Conservation (phyloP, 768 basidiomycete genomes). For the Harrya chromipes region DNA sequence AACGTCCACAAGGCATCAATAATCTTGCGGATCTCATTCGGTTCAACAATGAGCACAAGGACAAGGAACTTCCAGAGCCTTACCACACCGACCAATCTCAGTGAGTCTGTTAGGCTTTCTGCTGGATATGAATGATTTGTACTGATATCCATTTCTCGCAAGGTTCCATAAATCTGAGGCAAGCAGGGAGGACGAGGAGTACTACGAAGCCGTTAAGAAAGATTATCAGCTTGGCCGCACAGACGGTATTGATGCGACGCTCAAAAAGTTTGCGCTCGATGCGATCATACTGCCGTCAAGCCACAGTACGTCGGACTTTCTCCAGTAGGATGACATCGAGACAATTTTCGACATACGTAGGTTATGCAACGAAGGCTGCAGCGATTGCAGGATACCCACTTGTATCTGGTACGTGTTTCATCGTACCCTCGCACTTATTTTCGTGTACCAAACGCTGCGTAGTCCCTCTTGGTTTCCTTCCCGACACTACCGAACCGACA, state of each 20-base stretch:
- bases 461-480: constrained; percentile 41
- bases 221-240: constrained; percentile 48
- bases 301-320: constrained; percentile 8
- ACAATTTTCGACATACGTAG: constrained; percentile 1
- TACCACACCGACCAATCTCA: constrained; percentile 35
- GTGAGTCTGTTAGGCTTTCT: constrained; percentile 19
- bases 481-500: constrained; percentile 28
- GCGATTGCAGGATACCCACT: constrained; percentile 38
- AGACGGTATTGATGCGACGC: constrained; percentile 51
- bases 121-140: not conserved
- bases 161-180: constrained; percentile 24
- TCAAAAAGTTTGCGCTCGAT: constrained; percentile 46
- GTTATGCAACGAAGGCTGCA: constrained; percentile 27
- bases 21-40: constrained; percentile 54
- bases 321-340: not conserved
- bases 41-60: constrained; percentile 52
- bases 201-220: constrained; percentile 42
- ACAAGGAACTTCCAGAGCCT: constrained; percentile 42
- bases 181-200: constrained; percentile 31
- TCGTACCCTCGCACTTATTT: not conserved
- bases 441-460: constrained; percentile 20
- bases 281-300: constrained; percentile 48
- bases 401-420: constrained; percentile 26
- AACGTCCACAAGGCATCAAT: constrained; percentile 55
- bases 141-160: not conserved